Base-by-base conservation (phyloP, 257 asterid genomes). In the Schizonepeta tenuifolia region DNA sequence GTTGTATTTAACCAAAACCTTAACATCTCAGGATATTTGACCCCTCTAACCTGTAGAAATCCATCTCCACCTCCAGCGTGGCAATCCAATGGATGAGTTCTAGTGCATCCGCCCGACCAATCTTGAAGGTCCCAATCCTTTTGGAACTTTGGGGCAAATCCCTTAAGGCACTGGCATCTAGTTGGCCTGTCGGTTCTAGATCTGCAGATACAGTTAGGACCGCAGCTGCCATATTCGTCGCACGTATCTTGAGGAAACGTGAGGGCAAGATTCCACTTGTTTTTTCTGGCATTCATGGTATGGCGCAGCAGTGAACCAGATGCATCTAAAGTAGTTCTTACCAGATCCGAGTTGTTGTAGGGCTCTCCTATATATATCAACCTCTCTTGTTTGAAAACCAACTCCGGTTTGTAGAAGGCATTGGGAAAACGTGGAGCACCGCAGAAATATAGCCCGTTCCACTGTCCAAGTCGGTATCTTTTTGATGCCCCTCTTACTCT, bases 81-180 rank as follows among this genome's bases (percentile, higher is more conserved):
- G 18, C 81, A 71, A 36, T 65, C 38, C 69, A 65, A 36, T 2
- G 77, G 78, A 12, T 8, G 43, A 22, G 57, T 59, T 65, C 83
- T 70, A 15, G 18, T 12, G 63, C 83, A 79, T 3, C 83, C 83
- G 43, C 75, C 72, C 0, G 77, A 75, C 80, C 80, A 79, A 71
- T 75, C 77, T 15, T 70, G 76, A 55, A 17, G 44, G 57, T 57
- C 78, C 84, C 84, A 80, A 5, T 61, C 76, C 22, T 18, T 33
- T 20, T 15, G 75, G 36, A 38, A 59, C 13, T 49, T 71, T 0
- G 83, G 80, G 5, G 50, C 24, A 8, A 17, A 17, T 17, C 56
- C 56, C 12, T 22, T 50, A 0, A 17, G 10, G 21, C 56, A 50
- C 56, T 17, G 26, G 24, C 56, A 50, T 50, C 56, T 17, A 7